These are phyloP conservation scores for Dendrothele bispora DNA, from an alignment of 768 basidiomycete genomes.

Conservation along the genomic window DNA sequence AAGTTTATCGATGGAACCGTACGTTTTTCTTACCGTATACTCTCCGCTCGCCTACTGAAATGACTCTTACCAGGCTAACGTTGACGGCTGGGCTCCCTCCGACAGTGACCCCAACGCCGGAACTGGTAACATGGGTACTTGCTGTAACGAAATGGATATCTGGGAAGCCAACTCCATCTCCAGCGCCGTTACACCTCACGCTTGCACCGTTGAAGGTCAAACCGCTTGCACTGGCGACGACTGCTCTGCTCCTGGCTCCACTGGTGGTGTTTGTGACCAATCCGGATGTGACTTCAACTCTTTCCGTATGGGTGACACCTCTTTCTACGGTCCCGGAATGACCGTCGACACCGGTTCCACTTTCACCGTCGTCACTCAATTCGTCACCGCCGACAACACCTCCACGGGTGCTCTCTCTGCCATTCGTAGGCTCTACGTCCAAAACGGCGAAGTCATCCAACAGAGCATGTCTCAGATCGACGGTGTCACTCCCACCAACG, in stretches of 20 bases:
- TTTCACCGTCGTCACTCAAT: constrained; percentile 48
- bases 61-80: constrained; percentile 29
- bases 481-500: constrained; percentile 30
- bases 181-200: constrained; percentile 41
- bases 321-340: constrained; percentile 36
- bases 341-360: constrained; percentile 38
- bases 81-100: constrained; percentile 36
- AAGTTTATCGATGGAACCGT: constrained; percentile 64
- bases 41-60: not conserved
- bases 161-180: constrained; percentile 42
- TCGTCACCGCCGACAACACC: constrained; percentile 39
- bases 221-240: constrained; percentile 33
- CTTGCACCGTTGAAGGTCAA: constrained; percentile 36
- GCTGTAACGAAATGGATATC: constrained; percentile 42
- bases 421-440: constrained; percentile 46
- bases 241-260: constrained; percentile 25
- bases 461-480: constrained; percentile 37
- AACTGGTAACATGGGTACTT: constrained; percentile 33
- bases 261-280: constrained; percentile 36
- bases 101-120: constrained; percentile 32
- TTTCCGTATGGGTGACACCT: constrained; percentile 40
- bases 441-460: constrained; percentile 41
- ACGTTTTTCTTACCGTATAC: constrained; percentile 9
- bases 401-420: constrained; percentile 37
- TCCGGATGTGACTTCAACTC: constrained; percentile 51